Evolutionary conservation across 768 basidiomycete genomes (phyloP).

Genomic region (Rhodotorula babjevae): DNA sequence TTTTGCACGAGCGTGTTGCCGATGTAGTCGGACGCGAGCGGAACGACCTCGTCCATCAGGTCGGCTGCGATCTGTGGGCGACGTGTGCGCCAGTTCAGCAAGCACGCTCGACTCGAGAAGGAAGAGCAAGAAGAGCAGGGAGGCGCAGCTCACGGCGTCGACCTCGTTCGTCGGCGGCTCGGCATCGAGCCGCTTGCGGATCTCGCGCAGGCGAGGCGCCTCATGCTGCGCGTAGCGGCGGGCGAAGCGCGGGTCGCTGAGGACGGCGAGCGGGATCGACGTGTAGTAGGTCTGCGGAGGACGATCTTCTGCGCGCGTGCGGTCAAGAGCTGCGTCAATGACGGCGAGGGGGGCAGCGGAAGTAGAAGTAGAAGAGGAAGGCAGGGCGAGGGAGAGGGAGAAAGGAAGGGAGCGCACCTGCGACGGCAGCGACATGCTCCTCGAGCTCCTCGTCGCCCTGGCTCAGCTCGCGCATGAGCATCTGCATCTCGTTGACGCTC

Average conservation of each 20-base stretch:
- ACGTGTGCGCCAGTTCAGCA: background rate
- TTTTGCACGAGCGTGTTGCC: slow-evolving; percentile 73
- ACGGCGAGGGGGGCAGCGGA: no score
- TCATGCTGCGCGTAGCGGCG: slow-evolving; percentile 58
- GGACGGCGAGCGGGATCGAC: slow-evolving; percentile 78
- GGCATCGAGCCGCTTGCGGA: slow-evolving; percentile 85
- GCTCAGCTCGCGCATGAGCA: slow-evolving; percentile 91
- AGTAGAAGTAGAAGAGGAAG: no score
- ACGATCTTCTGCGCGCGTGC: slow-evolving; percentile 65
- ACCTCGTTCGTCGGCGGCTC: slow-evolving; percentile 63
- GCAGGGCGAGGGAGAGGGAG: background rate
- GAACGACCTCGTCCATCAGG: slow-evolving; percentile 90
- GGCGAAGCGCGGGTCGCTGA: slow-evolving; percentile 33
- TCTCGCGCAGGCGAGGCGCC: slow-evolving; percentile 83
- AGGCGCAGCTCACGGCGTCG: slow-evolving; percentile 52
- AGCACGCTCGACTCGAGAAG: no score
- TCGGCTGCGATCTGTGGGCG: slow-evolving; percentile 64
- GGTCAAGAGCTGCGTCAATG: background rate
- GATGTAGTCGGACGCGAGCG: slow-evolving; percentile 94
- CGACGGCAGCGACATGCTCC: slow-evolving; percentile 73
- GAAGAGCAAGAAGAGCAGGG: no score
- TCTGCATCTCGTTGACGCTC: slow-evolving; percentile 78
- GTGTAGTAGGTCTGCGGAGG: slow-evolving; percentile 95
- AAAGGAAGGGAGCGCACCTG: slow-evolving; percentile 54
- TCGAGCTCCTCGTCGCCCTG: slow-evolving; percentile 72